These are phyloP conservation scores for Chondrus crispus DNA, from an alignment of 23 red algal genomes.

Conservation along the genomic window DNA sequence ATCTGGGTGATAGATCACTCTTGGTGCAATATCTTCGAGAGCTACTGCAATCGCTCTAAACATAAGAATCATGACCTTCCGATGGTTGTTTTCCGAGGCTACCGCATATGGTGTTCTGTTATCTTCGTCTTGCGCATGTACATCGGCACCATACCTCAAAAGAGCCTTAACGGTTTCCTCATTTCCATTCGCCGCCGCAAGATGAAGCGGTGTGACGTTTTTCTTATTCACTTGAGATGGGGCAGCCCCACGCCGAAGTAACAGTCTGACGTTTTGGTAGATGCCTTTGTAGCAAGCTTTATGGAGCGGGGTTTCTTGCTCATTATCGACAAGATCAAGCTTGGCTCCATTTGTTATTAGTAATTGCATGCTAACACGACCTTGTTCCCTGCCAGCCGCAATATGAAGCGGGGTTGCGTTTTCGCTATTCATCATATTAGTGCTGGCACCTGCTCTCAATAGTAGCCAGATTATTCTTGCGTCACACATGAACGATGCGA, in stretches of 20 bases:
- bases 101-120: slow-evolving; percentile 21
- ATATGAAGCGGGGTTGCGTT: slow-evolving; percentile 35
- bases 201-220: slow-evolving; percentile 22
- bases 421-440: slow-evolving; percentile 26
- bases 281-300: slow-evolving; percentile 53
- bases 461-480: slow-evolving; percentile 43
- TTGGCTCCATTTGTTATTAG: slow-evolving; percentile 36
- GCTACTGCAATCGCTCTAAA: slow-evolving; percentile 13
- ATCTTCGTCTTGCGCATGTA: slow-evolving; percentile 6
- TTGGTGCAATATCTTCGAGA: slow-evolving; percentile 19
- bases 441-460: slow-evolving; percentile 22
- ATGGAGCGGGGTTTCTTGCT: slow-evolving; percentile 29
- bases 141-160: slow-evolving; percentile 30
- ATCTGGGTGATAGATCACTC: neutral
- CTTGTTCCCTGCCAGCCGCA: slow-evolving; percentile 52
- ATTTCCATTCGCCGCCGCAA: slow-evolving; percentile 23
- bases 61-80: slow-evolving; percentile 39
- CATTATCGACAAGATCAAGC: slow-evolving; percentile 33
- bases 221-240: slow-evolving; percentile 23
- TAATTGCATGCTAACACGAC: slow-evolving; percentile 47
- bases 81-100: slow-evolving; percentile 25
- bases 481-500: slow-evolving; percentile 44
- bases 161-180: slow-evolving; percentile 53
- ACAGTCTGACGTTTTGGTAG: slow-evolving; percentile 49
- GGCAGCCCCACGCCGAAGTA: slow-evolving; percentile 33